phyloP scores from a whole-genome alignment of 1,139 yeast genomes.

The Ogataea hybrid region DNA sequence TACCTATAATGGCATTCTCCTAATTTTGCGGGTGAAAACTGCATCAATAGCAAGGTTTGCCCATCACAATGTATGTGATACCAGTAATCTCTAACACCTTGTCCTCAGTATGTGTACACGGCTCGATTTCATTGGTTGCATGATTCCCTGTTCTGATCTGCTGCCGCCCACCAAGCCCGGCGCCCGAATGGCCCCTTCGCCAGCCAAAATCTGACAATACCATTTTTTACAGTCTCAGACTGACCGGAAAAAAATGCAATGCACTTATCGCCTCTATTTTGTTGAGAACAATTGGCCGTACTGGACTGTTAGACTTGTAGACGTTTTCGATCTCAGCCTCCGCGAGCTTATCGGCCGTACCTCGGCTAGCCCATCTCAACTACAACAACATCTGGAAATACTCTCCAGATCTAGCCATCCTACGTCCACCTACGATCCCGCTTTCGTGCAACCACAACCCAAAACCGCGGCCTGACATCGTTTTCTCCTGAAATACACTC shows the following conservation, averaged over 20 bases:
- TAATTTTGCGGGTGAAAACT: constrained; percentile 8
- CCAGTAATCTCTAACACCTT: too few relatives aligned
- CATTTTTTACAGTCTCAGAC: background rate
- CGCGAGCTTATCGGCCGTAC: background rate
- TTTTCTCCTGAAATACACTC: background rate
- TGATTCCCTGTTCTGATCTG: too few relatives aligned
- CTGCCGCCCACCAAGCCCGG: too few relatives aligned
- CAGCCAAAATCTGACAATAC: background rate
- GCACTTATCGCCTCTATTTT: background rate
- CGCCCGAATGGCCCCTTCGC: too few relatives aligned
- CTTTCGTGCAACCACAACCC: too few relatives aligned
- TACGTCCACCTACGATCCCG: too few relatives aligned
- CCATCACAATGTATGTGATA: too few relatives aligned
- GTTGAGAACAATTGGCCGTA: background rate
- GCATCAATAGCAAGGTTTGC: background rate
- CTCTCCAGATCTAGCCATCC: too few relatives aligned
- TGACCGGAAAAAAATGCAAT: background rate
- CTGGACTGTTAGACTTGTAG: background rate
- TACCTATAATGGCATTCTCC: constrained; percentile 11
- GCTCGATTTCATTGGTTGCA: too few relatives aligned
- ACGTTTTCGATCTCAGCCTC: background rate
- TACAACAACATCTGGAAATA: background rate
- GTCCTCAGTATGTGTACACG: too few relatives aligned
- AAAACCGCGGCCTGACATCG: too few relatives aligned
- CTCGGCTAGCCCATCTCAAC: background rate